Evolutionary conservation across 2,329 filamentous ascomycete species (phyloP), one percentile per base, ranked within the genome.

Genomic region (Epichloe glyceriae): DNA sequence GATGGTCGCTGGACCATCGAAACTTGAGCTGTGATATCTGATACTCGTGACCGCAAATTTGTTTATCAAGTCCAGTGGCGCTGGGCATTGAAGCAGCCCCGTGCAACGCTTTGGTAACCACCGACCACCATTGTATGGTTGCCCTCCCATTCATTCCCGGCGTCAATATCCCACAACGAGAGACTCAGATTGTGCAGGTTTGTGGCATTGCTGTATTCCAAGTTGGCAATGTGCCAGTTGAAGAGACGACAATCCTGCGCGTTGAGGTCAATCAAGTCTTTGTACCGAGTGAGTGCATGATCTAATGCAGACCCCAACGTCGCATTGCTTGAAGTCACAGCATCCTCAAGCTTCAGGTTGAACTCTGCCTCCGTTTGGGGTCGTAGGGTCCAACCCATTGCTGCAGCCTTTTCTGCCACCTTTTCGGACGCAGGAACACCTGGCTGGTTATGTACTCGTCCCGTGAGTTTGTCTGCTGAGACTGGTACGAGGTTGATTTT

Each of bases 211-310:
- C 91, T 94, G 63, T 98, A 98, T 67, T 98, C 93, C 14, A 98
- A 76, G 62, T 98, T 98, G 56, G 94, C 94, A 65, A 96, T 86
- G 67, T 98, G 94, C 93, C 93, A 98, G 62, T 96, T 98, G 61
- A 97, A 77, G 15, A 98, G 73, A 44, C 93, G 81, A 67, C 95
- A 83, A 61, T 98, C 93, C 62, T 88, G 86, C 1, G 90, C 79
- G 14, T 82, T 87, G 49, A 98, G 70, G 52, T 95, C 84, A 30
- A 97, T 76, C 46, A 98, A 78, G 34, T 78, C 74, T 60, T 86
- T 84, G 64, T 95, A 98, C 64, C 97, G 90, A 17, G 77, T 77
- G 53, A 98, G 83, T n/a, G 89, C 88, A 56, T 89, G 83, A 61
- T 98, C 88, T 71, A 97, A 86, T 2, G 94, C 86, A n/a, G 85